Base-by-base conservation (phyloP, 805 yeast genomes). In the Candida jianshihensis region DNA sequence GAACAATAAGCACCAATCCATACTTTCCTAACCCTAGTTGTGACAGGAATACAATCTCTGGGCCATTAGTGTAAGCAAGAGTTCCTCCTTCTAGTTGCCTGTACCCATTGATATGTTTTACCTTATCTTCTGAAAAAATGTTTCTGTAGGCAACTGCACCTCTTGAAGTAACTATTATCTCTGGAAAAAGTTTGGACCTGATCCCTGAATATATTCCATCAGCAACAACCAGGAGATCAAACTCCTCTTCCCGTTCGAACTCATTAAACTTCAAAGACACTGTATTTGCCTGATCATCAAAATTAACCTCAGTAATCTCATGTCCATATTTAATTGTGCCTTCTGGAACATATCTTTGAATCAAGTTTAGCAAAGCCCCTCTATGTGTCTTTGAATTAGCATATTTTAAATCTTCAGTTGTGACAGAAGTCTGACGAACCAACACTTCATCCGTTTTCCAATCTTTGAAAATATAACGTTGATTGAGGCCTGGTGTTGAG, bases 151-250 rank as follows among this genome's bases (percentile, higher is more conserved):
- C 28, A 28, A 34, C 37, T 13, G 15, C 6, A 8, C 37, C 37
- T 29, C 20, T 28, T 6, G 14, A 24, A 11, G 16, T 5, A 12
- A 34, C 8, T 14, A 7, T 17, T 21, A 14, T 29, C 4, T 20
- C 19, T 17, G 32, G 21, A 19, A 19, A 30, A 6, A 28, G 7
- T 6, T 27, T 15, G 9, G 22, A 5, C 10, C 37, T 24, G 4
- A 34, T 16, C 29, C 29, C 29, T 5, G 37, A 34, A 19, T 34
- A 34, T 11, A 34, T 34, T 7, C 37, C 37, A 34, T 34, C 37
- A 22, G 37, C 37, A 28, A 33, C 37, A 15, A 34, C 18, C 6
- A 34, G 8, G 5, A 34, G 19, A 19, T 34, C 37, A 30, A 19
- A 19, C 12, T 30, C 25, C 15, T 29, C 22, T n/a, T n/a, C n/a